These are phyloP conservation scores for Naganishia albida DNA, from an alignment of 1,284 basidiomycete genomes.

Conservation along the genomic window DNA sequence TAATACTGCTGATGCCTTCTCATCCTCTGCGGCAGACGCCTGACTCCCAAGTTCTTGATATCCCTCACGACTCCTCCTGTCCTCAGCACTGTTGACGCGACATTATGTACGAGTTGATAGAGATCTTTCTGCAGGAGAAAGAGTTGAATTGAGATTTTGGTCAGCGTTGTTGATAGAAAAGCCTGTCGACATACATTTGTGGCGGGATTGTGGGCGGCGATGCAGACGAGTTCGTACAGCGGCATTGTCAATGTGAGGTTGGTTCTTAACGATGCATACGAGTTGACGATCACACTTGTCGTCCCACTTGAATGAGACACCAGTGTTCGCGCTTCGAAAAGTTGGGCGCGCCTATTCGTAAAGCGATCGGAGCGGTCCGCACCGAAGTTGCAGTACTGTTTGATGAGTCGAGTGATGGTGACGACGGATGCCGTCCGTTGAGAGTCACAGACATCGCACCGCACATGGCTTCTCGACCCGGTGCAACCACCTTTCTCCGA, in stretches of 20 bases:
- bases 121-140: slow-evolving; percentile 45
- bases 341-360: slow-evolving; percentile 23
- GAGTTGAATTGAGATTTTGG: neutral
- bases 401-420: neutral
- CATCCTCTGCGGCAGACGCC: slow-evolving; percentile 48
- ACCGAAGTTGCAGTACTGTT: neutral
- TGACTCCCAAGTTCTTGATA: slow-evolving; percentile 48
- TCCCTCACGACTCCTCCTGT: slow-evolving; percentile 52
- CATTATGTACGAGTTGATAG: slow-evolving; percentile 47
- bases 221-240: slow-evolving; percentile 55
- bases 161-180: neutral
- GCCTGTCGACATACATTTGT: slow-evolving; percentile 45
- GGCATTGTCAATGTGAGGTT: slow-evolving; percentile 41
- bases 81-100: slow-evolving; percentile 46
- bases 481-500: neutral
- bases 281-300: neutral
- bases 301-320: slow-evolving; percentile 7
- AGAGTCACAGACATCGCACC: neutral
- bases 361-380: slow-evolving; percentile 13
- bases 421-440: neutral
- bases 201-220: slow-evolving; percentile 51
- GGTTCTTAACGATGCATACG: no score
- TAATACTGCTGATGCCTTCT: slow-evolving; percentile 52
- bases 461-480: neutral
- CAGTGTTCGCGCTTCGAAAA: slow-evolving; percentile 17